Percentiles rank a stretch among this genome's conserved stretches.
These are phyloP conservation scores for Pezicula radicicola DNA, from an alignment of 2,329 filamentous ascomycete species.

Conservation along the genomic window DNA sequence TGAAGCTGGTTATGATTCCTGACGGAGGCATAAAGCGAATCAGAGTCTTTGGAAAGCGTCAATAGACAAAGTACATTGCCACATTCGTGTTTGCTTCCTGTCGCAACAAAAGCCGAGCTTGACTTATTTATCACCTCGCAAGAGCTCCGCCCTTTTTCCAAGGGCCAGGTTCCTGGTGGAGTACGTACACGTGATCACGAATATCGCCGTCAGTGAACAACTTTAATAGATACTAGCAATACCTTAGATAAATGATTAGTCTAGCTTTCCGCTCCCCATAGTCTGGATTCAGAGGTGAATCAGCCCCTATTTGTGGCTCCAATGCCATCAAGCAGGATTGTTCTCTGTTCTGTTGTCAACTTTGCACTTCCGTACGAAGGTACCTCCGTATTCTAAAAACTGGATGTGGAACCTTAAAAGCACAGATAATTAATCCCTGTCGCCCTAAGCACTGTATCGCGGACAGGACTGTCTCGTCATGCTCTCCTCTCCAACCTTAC, in stretches of 20 bases:
- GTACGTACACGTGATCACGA: no score
- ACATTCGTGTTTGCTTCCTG: no score
- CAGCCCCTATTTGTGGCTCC: no score
- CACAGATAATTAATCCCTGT: background rate
- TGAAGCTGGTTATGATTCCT: conserved; percentile 83
- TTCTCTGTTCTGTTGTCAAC: no score
- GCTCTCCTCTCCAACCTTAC: background rate
- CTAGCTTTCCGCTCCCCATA: no score
- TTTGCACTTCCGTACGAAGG: background rate
- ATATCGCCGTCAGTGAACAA: no score
- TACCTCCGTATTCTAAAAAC: background rate
- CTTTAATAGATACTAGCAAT: no score
- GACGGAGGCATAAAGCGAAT: conserved; percentile 91
- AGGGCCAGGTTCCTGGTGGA: no score
- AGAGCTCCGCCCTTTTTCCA: no score
- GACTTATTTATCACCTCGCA: background rate
- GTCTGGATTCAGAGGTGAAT: no score
- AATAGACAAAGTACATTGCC: conserved; percentile 14
- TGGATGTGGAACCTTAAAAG: background rate
- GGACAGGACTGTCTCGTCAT: background rate
- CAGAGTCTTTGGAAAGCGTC: conserved; percentile 67
- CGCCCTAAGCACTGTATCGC: background rate
- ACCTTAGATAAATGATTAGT: no score
- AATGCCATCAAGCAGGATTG: no score
- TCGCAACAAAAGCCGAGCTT: background rate